Evolutionary conservation across 1,284 basidiomycete species (phyloP), one percentile per base, ranked within the genome.

Genomic region (Golubevia pallescens): DNA sequence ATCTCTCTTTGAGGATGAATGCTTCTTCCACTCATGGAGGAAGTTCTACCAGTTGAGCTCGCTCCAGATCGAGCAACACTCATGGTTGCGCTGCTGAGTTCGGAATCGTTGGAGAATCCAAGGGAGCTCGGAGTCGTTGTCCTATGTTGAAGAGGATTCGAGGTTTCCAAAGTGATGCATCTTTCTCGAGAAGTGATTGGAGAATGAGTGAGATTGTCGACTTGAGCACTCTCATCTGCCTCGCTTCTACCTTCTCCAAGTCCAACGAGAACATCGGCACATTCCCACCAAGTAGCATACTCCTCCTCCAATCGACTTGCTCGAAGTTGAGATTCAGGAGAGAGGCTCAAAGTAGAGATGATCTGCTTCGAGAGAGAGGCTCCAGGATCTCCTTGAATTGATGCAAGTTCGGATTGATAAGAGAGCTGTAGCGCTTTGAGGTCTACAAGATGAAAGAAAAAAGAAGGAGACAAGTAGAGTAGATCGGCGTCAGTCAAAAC

Each of bases 241-340:
- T 75, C 74, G 28, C 66, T 60, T 4, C 70, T 62, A 4, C 76
- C 76, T 24, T 78, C 66, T 1, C 72, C 76, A 0, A 78, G 60
- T 0, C 72, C 74, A 19, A 78, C 72, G 16, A 78, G 67, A 10
- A 78, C 76, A 16, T 78, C 76, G 14, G 76, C 76, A 24, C 74
- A 76, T 14, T 78, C 76, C 21, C 76, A 68, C 76, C 76, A 78
- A 8, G 34, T 38, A 6, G 58, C 53, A 38, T 53, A 58, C 20
- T 20, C 23, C 20, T 48, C n/a, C 23, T 65, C 63, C 19, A 65
- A 20, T n/a, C 16, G 14, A 54, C 10, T 13, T 48, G 16, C 42
- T 48, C 42, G 42, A 10, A 48, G 42, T 16, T 48, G 42, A 48
- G 42, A 48, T 48, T 48, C 42, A 48, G 42, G 42, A 48, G 42